Evolutionary conservation across 306 rosid species (phyloP), one percentile per base, ranked within the genome.

Genomic region (Pachyrhizus erosus): DNA sequence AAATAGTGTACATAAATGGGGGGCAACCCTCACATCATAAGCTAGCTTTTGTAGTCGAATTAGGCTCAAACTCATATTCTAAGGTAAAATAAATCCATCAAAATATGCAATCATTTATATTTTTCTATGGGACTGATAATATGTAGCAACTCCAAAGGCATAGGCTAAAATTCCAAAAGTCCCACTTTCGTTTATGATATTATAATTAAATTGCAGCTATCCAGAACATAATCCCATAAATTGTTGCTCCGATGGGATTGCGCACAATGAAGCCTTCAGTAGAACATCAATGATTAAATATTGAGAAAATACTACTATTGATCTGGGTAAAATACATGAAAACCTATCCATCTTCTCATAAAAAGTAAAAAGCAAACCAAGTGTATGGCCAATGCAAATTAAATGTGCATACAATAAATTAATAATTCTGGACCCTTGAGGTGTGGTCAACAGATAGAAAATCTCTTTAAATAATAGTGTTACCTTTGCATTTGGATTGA

Each of bases 401-500:
- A 48, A 21, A 66, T 40, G 52, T 15, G 39, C 55, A 68, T 5
- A 45, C 73, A 68, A 58, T 40, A 26, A 57, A 71, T 46, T 11
- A 39, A 24, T 68, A 76, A 39, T 70, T 49, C 60, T 26, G 24
- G 68, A 60, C 14, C 70, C 40, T 3, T 23, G 21, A 75, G 72
- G 33, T 23, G 66, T 70, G 34, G 33, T 29, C 31, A 77, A 69
- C 66, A 3, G 23, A 66, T 20, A 26, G 26, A 52, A 60, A 27
- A 34, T 72, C 24, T 65, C 80, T 31, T 64, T 18, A 43, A 34
- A 29, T 40, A 58, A 49, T 48, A 71, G 84, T 43, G 73, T 76
- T 86, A 95, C 98, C 99, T 89, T 90, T 39, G 95, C 93, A 66
- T 84, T 76, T 40, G 97, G 93, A 85, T 89, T 90, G 89, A 89